Conservation (phyloP, 1,284 basidiomycete species). For the Spongispora temasekensis region DNA sequence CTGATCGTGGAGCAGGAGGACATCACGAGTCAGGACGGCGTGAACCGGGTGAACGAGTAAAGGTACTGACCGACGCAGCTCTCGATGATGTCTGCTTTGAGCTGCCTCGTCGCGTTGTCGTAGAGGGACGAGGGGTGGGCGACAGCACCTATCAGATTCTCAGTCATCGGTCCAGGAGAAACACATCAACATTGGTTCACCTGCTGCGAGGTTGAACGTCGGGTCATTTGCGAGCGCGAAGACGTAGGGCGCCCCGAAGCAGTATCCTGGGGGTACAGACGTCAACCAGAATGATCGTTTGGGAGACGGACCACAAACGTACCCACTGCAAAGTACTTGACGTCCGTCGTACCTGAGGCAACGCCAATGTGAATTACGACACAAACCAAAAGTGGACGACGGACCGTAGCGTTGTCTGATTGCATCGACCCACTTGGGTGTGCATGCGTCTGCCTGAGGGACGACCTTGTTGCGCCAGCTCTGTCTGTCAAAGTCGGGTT, state of each 20-base stretch:
- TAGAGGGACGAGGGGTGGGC: constrained; percentile 48
- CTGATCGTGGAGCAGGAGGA: constrained; percentile 33
- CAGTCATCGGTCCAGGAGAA: no score
- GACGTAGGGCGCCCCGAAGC: constrained; percentile 57
- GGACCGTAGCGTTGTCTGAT: constrained; percentile 48
- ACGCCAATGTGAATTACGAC: background rate
- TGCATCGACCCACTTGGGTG: constrained; percentile 52
- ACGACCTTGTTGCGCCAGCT: constrained; percentile 43
- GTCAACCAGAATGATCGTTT: background rate
- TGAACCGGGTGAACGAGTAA: background rate
- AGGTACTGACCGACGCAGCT: constrained; percentile 47
- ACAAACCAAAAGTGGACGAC: no score
- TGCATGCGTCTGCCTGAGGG: constrained; percentile 37
- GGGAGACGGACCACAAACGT: background rate
- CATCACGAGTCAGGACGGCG: no score
- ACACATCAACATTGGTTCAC: no score
- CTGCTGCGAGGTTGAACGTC: constrained; percentile 43
- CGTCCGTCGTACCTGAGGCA: constrained; percentile 22
- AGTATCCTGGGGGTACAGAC: constrained; percentile 46
- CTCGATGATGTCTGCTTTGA: constrained; percentile 50
- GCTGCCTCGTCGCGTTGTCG: constrained; percentile 22
- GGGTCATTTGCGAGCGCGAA: constrained; percentile 47
- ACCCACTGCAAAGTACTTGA: constrained; percentile 44
- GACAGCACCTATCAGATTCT: constrained; percentile 55
- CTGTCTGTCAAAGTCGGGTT: constrained; percentile 42